Evolutionary conservation across 139 green algal species (phyloP).

Genomic region (Chlorella sp.): DNA sequence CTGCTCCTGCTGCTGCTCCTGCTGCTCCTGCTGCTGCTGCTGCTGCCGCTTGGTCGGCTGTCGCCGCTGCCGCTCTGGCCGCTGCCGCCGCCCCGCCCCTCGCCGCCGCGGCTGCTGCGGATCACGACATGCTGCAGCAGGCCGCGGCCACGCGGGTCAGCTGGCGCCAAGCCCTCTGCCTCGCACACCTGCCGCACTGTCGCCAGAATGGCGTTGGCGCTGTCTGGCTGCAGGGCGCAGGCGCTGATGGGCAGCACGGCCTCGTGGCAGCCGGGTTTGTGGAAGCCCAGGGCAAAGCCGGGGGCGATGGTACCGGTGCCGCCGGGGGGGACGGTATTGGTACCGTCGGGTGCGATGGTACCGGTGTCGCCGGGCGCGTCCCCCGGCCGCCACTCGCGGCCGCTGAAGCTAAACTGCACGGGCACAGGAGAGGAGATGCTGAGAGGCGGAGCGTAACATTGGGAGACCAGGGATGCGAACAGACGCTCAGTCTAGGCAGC

Average conservation of each 20-base stretch:
- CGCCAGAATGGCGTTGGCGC: constrained; percentile 7
- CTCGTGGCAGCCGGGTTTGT: constrained; percentile 22
- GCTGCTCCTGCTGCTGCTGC: neutral
- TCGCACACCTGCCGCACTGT: neutral
- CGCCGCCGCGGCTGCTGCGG: constrained; percentile 13
- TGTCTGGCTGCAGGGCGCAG: constrained; percentile 36
- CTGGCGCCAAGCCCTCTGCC: constrained; percentile 28
- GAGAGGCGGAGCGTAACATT: too few species aligned
- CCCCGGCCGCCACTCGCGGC: constrained; percentile 29
- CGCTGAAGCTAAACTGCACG: constrained; percentile 59
- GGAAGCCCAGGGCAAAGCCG: constrained; percentile 40
- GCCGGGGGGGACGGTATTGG: neutral
- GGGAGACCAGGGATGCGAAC: too few species aligned
- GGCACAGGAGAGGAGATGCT: too few species aligned
- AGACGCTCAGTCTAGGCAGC: too few species aligned
- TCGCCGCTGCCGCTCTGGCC: neutral
- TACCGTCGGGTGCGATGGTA: neutral
- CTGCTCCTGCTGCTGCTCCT: constrained; percentile 19
- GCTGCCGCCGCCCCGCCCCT: neutral
- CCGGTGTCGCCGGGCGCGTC: neutral
- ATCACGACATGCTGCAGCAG: constrained; percentile 54
- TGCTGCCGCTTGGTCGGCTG: neutral
- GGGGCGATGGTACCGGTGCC: neutral
- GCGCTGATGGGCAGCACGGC: constrained; percentile 46
- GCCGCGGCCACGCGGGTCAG: constrained; percentile 26